phyloP scores from a whole-genome alignment of 2,329 filamentous ascomycete genomes.

The Beauveria brongniartii region DNA sequence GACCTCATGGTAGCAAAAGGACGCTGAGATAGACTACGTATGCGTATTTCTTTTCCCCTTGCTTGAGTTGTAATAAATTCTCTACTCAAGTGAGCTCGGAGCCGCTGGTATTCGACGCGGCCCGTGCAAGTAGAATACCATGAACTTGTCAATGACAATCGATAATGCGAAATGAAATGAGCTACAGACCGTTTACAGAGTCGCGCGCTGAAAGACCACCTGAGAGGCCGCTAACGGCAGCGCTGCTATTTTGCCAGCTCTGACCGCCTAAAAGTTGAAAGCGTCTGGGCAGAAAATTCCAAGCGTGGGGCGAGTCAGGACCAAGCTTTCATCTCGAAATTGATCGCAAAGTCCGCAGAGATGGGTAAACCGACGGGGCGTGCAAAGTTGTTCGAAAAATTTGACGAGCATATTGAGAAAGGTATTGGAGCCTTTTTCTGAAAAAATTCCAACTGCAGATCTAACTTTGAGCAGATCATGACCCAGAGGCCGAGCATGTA shows the following conservation, averaged over 20 bases:
- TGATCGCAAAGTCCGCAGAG: slow-evolving; percentile 22
- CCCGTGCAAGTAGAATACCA: not conserved
- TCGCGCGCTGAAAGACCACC: not conserved
- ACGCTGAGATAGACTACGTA: not conserved
- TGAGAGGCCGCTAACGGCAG: not conserved
- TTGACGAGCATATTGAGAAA: slow-evolving; percentile 52
- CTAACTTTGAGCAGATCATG: slow-evolving; percentile 52
- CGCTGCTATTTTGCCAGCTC: slow-evolving; percentile 31
- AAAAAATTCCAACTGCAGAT: not conserved
- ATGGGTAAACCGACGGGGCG: slow-evolving; percentile 47
- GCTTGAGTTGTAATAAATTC: not conserved
- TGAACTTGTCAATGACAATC: not conserved
- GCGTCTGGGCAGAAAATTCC: slow-evolving; percentile 24
- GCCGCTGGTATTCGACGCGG: not conserved
- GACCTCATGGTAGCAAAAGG: slow-evolving; percentile 26
- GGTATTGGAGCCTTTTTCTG: slow-evolving; percentile 37
- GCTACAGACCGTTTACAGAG: not conserved
- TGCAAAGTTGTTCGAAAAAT: slow-evolving; percentile 53
- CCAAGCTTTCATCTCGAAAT: slow-evolving; percentile 13
- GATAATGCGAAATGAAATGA: not conserved
- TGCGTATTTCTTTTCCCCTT: no score
- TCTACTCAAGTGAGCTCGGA: not conserved
- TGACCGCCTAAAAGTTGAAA: slow-evolving; percentile 45
- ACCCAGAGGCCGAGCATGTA: slow-evolving; percentile 62
- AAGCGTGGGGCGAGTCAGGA: slow-evolving; percentile 21